Evolutionary conservation across 371 early-diverging fungal species (phyloP).

Genomic region (Smittium culicis): DNA sequence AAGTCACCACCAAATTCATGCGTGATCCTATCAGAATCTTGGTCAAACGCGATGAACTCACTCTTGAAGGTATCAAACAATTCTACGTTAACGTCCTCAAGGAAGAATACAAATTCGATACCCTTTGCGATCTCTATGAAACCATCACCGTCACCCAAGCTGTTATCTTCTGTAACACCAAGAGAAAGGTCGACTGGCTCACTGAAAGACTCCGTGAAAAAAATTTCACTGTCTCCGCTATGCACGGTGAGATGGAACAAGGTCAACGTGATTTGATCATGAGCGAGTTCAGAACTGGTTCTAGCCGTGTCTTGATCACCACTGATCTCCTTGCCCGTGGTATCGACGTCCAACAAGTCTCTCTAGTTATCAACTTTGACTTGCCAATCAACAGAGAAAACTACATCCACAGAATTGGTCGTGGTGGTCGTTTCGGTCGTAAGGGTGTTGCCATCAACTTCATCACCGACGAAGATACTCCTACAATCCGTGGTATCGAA

Average conservation of each 20-base stretch:
- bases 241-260: conserved; percentile 98
- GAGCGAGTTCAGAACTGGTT: conserved; percentile 78
- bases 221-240: conserved; percentile 92
- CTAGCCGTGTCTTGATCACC: conserved; percentile 80
- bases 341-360: conserved; percentile 96
- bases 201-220: conserved; percentile 85
- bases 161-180: conserved; percentile 98
- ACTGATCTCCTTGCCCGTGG: conserved; percentile 95
- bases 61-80: conserved; percentile 99
- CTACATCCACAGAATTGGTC: conserved; percentile 93
- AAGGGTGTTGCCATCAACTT: conserved; percentile 98
- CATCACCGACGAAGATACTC: conserved; percentile 78
- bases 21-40: conserved; percentile 94
- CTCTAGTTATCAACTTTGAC: conserved; percentile 94
- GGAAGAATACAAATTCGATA: conserved; percentile 94
- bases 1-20: conserved; percentile 95
- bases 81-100: conserved; percentile 96
- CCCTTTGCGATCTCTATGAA: conserved; percentile 92
- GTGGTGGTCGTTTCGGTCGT: conserved; percentile 94
- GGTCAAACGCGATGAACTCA: conserved; percentile 99
- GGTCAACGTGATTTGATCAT: conserved; percentile 80
- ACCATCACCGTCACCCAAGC: conserved; percentile 94
- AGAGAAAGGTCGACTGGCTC: conserved; percentile 96
- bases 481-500: conserved; percentile 80
- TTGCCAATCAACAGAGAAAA: conserved; percentile 85